phyloP scores from a whole-genome alignment of 1,284 basidiomycete species.

The Ganoderma sp. region DNA sequence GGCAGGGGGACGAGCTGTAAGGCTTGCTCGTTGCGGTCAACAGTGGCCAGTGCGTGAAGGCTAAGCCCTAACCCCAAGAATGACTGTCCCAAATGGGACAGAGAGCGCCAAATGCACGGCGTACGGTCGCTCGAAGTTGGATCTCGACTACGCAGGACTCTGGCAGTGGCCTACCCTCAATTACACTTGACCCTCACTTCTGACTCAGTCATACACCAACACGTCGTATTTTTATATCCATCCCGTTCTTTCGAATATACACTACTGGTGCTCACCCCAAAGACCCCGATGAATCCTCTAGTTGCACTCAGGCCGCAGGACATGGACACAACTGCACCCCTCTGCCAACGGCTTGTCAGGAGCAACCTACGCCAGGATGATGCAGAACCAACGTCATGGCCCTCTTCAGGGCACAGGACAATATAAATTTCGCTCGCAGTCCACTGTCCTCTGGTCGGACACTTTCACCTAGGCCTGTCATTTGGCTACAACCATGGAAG shows the following conservation, averaged over 20 bases:
- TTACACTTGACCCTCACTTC: no score
- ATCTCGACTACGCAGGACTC: no score
- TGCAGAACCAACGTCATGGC: background rate
- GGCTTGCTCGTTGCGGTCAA: slow-evolving; percentile 46
- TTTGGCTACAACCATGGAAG: slow-evolving; percentile 31
- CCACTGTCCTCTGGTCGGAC: background rate
- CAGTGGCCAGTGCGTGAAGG: slow-evolving; percentile 36
- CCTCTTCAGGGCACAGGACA: background rate
- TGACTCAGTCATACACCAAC: no score
- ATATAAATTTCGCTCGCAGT: background rate
- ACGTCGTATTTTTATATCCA: no score
- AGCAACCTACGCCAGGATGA: slow-evolving; percentile 1
- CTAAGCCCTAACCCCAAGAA: slow-evolving; percentile 33
- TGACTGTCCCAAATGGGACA: background rate
- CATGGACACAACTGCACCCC: background rate
- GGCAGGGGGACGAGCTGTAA: slow-evolving; percentile 20
- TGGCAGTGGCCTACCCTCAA: no score
- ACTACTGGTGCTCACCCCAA: background rate
- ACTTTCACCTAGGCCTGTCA: background rate
- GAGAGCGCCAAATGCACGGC: background rate
- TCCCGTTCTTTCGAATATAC: background rate
- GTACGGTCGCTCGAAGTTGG: no score
- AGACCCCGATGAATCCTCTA: background rate
- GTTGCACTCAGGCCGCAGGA: background rate
- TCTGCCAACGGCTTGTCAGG: background rate